Evolutionary conservation across 2,329 filamentous ascomycete species (phyloP), one percentile per base, ranked within the genome.

Genomic region (Gaeumannomyces tritici): DNA sequence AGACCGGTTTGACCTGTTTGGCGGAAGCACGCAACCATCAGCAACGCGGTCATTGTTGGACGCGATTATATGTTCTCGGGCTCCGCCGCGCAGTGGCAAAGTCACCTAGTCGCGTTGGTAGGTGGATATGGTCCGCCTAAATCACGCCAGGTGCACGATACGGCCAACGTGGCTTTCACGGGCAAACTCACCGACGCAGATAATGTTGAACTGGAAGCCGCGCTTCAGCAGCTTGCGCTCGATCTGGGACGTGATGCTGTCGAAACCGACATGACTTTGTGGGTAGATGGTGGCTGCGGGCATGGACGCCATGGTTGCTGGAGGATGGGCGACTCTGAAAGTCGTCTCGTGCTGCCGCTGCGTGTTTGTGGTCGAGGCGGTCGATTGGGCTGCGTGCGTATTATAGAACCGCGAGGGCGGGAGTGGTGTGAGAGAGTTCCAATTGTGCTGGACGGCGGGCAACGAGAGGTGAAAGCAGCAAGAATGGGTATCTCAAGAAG

Each of bases 211-310:
- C 80, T 99, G 95, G 80, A 99, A 99, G 72, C 95, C 95, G 80
- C 95, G 92, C 86, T 99, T 99, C 81, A 99, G 79, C 75, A 98
- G 89, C 89, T 99, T 99, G 82, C 91, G 90, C 88, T 99, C 95
- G 72, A 99, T 99, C 84, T 99, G 95, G 70, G 89, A 92, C 71
- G 95, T 99, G 84, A 99, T 99, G 83, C 92, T 97, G 83, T 99
- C 95, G 83, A 99, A 99, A 86, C 95, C 95, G 78, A 99, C 95
- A 84, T 98, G 95, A 89, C 89, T 96, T 77, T 95, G 89, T 74
- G 95, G 95, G 79, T 91, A 95, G 76, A 89, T 86, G 73, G 86
- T 86, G 72, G 85, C 80, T 73, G 87, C 75, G 72, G 88, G 86
- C 85, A 89, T 88, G 76, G 79, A 77, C 68, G 79, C 78, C 79